phyloP scores from a whole-genome alignment of 768 basidiomycete genomes.

The Suillus subluteus region DNA sequence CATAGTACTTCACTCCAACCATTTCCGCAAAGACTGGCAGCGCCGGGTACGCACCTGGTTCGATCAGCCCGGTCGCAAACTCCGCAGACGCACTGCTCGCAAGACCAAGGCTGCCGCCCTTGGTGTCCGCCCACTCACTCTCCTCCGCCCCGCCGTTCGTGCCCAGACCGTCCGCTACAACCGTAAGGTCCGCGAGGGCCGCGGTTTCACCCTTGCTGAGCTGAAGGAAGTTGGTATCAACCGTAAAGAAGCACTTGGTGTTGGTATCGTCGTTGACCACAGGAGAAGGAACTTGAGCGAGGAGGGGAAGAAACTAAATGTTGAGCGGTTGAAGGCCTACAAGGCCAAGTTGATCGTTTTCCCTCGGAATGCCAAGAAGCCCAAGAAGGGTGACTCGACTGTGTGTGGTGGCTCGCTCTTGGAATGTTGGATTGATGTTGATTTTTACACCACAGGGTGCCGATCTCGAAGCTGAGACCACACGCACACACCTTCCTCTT shows the following conservation, averaged over 20 bases:
- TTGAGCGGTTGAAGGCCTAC: constrained; percentile 93
- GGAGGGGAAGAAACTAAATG: constrained; percentile 95
- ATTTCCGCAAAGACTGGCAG: constrained; percentile 99
- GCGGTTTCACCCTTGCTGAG: constrained; percentile 94
- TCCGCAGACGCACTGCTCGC: constrained; percentile 91
- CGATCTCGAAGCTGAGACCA: constrained; percentile 78
- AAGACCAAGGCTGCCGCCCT: constrained; percentile 88
- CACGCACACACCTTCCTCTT: constrained; percentile 67
- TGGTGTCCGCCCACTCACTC: constrained; percentile 88
- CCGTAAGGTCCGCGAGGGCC: constrained; percentile 94
- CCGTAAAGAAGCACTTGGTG: constrained; percentile 87
- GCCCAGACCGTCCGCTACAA: constrained; percentile 98
- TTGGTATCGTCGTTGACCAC: constrained; percentile 97
- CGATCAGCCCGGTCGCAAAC: constrained; percentile 98
- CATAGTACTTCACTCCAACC: constrained; percentile 86
- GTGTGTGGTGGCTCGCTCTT: constrained; percentile 48
- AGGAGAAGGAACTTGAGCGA: constrained; percentile 94
- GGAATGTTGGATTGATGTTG: constrained; percentile 15
- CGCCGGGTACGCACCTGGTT: constrained; percentile 96
- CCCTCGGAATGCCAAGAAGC: constrained; percentile 94
- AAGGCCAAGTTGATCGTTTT: constrained; percentile 92
- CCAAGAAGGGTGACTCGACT: constrained; percentile 93
- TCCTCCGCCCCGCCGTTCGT: constrained; percentile 96
- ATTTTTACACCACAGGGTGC: constrained; percentile 58
- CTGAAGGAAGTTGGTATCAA: constrained; percentile 96